phyloP scores from a whole-genome alignment of 306 rosid genomes.

The Sphenostylis stenocarpa region DNA sequence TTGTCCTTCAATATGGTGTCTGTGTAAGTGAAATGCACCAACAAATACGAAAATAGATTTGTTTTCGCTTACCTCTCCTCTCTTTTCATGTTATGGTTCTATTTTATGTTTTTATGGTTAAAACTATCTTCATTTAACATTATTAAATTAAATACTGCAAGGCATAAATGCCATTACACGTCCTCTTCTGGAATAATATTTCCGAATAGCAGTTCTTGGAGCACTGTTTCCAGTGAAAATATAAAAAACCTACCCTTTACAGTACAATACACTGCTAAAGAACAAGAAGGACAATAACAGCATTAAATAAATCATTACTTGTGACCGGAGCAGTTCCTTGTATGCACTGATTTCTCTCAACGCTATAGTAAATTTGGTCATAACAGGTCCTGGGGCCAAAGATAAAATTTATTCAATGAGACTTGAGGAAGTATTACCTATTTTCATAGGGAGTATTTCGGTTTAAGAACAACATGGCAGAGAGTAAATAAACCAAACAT shows the following conservation, averaged over 20 bases:
- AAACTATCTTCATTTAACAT: too few species aligned
- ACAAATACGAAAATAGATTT: too few species aligned
- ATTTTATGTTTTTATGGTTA: too few species aligned
- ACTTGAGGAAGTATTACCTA: slow-evolving; percentile 10
- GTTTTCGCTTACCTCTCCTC: too few species aligned
- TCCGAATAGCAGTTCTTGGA: neutral
- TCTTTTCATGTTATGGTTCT: too few species aligned
- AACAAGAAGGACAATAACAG: slow-evolving; percentile 1
- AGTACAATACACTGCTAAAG: slow-evolving; percentile 22
- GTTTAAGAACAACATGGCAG: neutral
- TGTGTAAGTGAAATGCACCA: too few species aligned
- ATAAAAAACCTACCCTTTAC: neutral
- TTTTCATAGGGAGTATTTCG: slow-evolving; percentile 14
- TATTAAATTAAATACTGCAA: neutral
- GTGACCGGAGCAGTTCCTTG: slow-evolving; percentile 92
- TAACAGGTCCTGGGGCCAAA: slow-evolving; percentile 68
- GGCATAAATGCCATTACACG: neutral
- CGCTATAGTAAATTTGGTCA: slow-evolving; percentile 83
- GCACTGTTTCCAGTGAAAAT: neutral
- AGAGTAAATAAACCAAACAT: slow-evolving; percentile 16
- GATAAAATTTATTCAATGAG: slow-evolving; percentile 8
- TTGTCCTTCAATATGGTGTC: too few species aligned
- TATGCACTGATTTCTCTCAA: slow-evolving; percentile 90
- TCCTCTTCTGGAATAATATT: neutral
- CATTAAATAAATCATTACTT: slow-evolving; percentile 49